Base-by-base conservation (phyloP, 352 stramenopile species). In the Phytophthora palmivora region DNA sequence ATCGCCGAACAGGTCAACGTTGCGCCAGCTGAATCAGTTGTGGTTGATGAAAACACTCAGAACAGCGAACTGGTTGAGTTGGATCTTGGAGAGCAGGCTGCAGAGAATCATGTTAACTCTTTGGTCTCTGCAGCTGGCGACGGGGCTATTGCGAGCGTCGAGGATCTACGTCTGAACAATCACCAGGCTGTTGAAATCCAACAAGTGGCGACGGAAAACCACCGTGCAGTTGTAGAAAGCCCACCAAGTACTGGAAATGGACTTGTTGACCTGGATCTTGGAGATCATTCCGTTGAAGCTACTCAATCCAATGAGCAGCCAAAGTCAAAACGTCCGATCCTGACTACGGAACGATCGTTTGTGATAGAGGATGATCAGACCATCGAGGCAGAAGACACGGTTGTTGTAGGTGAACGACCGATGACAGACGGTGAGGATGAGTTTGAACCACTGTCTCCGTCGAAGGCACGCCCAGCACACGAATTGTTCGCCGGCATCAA, bases 261-360 rank as follows among this genome's bases (percentile, higher is more conserved):
- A 44, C 26, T 64, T 6, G 19, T 41, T 16, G 49, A 67, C 9
- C 10, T 64, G 10, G 50, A 63, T 36, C 49, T 63, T 8, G 47
- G 38, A 32, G 45, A 56, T 9, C 2, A 42, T 52, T 9, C 34
- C 3, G 51, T 14, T 22, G 43, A 43, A 36, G 8, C 41, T 51
- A 18, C 47, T 14, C 37, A 72, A 57, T 26, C 28, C 0, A 64
- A 43, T 1, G 15, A 53, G 21, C 32, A 49, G 47, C 10, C 21
- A 3, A 46, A 70, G 10, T 30, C 38, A 6, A 67, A 51, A 12
- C 75, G 72, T 11, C 63, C 69, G 19, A 88, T 91, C 44, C 65
- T 91, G n/a, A 89, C 76, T 50, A 91, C 79, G 5, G 82, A 91
- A 33, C 68, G 74, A 16, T 89, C 76, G 14, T 87, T 89, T 61